phyloP scores from a whole-genome alignment of 106 monocot genomes.

The Dendrobium chrysotoxum region DNA sequence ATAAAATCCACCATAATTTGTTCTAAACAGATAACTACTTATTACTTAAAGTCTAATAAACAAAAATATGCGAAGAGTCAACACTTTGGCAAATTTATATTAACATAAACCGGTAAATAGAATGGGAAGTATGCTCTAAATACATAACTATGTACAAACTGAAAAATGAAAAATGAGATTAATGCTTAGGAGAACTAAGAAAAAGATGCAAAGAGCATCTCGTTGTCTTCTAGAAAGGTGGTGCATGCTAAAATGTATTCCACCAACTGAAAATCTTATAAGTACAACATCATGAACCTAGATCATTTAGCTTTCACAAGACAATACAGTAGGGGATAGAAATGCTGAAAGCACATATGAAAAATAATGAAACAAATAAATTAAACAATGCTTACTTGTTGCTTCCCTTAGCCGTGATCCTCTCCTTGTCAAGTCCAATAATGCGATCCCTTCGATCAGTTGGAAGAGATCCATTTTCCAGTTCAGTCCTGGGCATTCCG shows the following conservation, averaged over 20 bases:
- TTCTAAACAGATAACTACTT: not conserved
- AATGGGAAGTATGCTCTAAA: not conserved
- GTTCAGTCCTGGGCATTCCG: constrained; percentile 34
- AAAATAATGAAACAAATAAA: not conserved
- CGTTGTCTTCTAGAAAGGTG: not conserved
- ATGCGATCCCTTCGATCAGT: constrained; percentile 67
- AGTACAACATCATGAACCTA: not conserved
- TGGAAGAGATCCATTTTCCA: constrained; percentile 29
- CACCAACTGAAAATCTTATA: not conserved
- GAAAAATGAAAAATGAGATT: not conserved
- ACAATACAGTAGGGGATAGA: not conserved
- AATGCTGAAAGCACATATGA: not conserved
- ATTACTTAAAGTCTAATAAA: not conserved
- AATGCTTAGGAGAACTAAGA: not conserved
- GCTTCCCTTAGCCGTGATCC: constrained; percentile 45
- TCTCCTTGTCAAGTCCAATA: constrained; percentile 56
- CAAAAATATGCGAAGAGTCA: not conserved
- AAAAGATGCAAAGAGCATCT: not conserved
- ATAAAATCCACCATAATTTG: constrained; percentile 4
- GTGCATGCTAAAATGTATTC: not conserved
- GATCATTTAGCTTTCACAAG: not conserved
- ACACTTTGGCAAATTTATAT: not conserved
- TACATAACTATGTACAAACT: not conserved
- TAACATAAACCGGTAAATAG: not conserved
- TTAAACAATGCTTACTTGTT: constrained; percentile 39